A percentile compares a stretch with the other conserved stretches of the same genome.
Conservation (phyloP, 2,329 filamentous ascomycete species). For the Stemphylium beticola region DNA sequence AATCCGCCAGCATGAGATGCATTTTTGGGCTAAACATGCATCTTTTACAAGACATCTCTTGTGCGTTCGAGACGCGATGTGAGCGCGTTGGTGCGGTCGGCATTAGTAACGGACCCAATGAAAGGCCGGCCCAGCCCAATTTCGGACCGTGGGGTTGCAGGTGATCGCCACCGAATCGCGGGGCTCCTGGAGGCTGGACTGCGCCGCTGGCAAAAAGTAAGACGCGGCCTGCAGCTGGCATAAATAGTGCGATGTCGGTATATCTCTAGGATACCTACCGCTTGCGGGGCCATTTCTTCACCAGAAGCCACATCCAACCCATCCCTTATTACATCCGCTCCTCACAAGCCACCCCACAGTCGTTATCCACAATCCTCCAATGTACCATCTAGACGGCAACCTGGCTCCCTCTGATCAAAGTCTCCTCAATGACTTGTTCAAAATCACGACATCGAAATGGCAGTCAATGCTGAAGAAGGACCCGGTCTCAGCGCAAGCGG, state of each 20-base stretch:
- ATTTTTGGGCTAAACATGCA: neutral
- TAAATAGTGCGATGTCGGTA: constrained; percentile 11
- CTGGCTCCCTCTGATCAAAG: constrained; percentile 25
- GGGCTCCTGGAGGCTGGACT: constrained; percentile 14
- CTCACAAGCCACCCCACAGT: neutral
- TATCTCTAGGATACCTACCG: constrained; percentile 14
- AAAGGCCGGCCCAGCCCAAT: constrained; percentile 1
- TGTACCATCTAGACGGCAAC: constrained; percentile 37
- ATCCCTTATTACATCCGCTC: neutral
- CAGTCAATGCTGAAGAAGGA: constrained; percentile 21
- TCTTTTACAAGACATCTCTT: too few species aligned
- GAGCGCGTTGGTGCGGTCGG: too few species aligned
- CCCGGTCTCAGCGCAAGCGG: constrained; percentile 5
- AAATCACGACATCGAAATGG: constrained; percentile 30
- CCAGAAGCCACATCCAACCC: neutral
- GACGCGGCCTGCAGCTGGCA: neutral
- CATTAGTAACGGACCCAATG: too few species aligned
- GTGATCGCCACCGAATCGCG: constrained; percentile 8
- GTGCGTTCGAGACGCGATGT: too few species aligned
- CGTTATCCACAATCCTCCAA: constrained; percentile 4
- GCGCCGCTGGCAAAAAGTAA: neutral
- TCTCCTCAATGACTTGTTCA: constrained; percentile 28
- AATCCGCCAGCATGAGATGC: too few species aligned
- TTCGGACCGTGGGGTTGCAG: constrained; percentile 6
- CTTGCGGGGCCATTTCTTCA: constrained; percentile 1